These are phyloP conservation scores for Sporothrix pseudoabietina DNA, from an alignment of 2,329 filamentous ascomycete species.

Conservation along the genomic window DNA sequence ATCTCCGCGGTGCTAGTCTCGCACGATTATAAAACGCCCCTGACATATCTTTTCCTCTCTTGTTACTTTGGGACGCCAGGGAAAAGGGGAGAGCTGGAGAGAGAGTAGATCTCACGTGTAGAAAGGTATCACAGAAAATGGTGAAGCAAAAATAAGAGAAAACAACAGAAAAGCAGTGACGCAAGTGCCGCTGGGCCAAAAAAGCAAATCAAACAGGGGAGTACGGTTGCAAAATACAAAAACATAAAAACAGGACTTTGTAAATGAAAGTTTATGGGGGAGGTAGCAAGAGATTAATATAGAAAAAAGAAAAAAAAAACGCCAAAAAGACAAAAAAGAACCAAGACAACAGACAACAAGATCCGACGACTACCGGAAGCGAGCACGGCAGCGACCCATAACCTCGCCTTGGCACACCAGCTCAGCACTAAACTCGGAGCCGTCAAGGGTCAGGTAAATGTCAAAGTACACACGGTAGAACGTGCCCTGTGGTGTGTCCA, in stretches of 20 bases:
- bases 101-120: constrained; percentile 23
- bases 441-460: constrained; percentile 90
- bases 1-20: not conserved
- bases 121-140: constrained; percentile 26
- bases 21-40: not conserved
- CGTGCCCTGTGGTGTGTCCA: constrained; percentile 97
- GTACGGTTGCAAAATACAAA: not conserved
- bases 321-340: not conserved
- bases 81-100: not conserved
- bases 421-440: constrained; percentile 96
- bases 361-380: constrained; percentile 64
- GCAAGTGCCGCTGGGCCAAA: constrained; percentile 12
- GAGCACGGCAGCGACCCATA: constrained; percentile 93
- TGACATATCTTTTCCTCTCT: constrained; percentile 14
- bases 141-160: not conserved
- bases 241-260: constrained; percentile 19
- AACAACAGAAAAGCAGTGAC: not conserved
- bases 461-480: constrained; percentile 85
- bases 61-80: constrained; percentile 19
- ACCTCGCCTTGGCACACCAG: constrained; percentile 99
- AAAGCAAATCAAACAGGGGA: too few relatives aligned
- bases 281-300: not conserved
- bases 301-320: not conserved
- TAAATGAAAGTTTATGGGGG: constrained; percentile 10
- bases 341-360: not conserved